Evolutionary conservation across 495 filamentous ascomycete genomes (phyloP), one percentile per base, ranked within the genome.

Genomic region (Jackrogersella minutella): DNA sequence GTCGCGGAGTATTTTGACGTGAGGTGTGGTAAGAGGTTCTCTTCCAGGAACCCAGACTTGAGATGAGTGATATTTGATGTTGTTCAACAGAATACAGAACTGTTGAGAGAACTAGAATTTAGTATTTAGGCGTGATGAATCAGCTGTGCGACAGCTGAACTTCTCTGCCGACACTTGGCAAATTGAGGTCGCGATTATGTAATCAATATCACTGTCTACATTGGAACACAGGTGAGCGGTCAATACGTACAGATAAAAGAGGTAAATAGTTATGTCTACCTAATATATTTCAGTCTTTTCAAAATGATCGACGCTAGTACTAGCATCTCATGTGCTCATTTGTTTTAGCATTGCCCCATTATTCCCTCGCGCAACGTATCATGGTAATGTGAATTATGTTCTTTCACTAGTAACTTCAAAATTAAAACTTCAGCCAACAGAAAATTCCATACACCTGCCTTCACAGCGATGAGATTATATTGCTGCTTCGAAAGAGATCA

Each of bases 61-160:
- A 51, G 10, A 11, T 60, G 47, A 61, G 47, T 52, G 24, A 52
- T 33, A 53, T 34, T 34, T 44, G 14, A 53, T 16, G 22, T 31
- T 16, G 31, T 62, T 60, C 58, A 53, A 62, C 58, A 39, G 21
- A 53, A 40, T n/a, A 8, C 2, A 6, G 54, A 62, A 62, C 47
- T 62, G 58, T 62, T 62, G 58, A 30, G 26, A 30, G 26, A 30
- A 7, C 26, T 30, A 50, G 58, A 61, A 19, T 3, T 28, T 5
- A 28, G 30, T 37, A 19, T 11, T 7, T 14, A 44, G 5, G 50
- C 50, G 14, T 24, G 19, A 14, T 24, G n/a, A 2, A n/a, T 4
- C 57, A 61, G 57, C 57, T 52, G 57, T 33, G 5, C 0, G 34
- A 31, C 46, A 61, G 57, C 33, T 43, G 55, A 2, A 0, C 11